Base-by-base conservation (phyloP, 345 rosid species). In the Lenwebbia sp. region DNA sequence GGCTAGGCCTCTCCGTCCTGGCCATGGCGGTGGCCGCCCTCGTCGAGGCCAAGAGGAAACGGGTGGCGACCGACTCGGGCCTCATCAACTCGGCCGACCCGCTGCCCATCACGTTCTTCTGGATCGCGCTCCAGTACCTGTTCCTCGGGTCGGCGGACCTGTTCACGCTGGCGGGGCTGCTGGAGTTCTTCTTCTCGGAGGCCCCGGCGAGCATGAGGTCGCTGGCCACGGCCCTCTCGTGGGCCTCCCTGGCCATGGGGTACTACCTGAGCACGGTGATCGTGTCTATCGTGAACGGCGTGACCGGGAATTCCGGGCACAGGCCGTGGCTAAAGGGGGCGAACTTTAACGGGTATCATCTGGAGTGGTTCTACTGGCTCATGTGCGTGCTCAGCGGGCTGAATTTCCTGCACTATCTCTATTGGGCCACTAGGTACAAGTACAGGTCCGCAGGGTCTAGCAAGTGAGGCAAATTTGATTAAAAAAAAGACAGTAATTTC, bases 291-390 rank as follows among this genome's bases (percentile, higher is more conserved):
- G 89, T 90, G 23, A 88, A 90, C 83, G 37, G 44, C 12, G 90
- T 81, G 53, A 90, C 92, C 2, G 86, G 89, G 5, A 51, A 23
- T 8, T 56, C 86, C 5, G 86, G 84, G 33, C 86, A 87, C 60
- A 41, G 60, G 28, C 86, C 86, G 28, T 90, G 92, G 92, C 86
- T 90, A 26, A 86, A 89, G 33, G 92, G 88, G 19, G 78, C 56
- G 74, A 87, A 89, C 88, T 51, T 90, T 47, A 90, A 88, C 81
- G 62, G 83, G 74, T 88, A 88, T 58, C 88, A 56, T 55, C 51
- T 90, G 47, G 92, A 88, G 57, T 82, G 87, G 60, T 90, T 88
- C 87, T 90, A 90, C 65, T 90, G 92, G 92, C 86, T 90, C 33
- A 85, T 90, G 84, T 87, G 89, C n/a, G 89, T 58, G 78, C 88